These are phyloP conservation scores for Myriosclerotinia scirpicola DNA, from an alignment of 2,329 filamentous ascomycete genomes.

Conservation along the genomic window DNA sequence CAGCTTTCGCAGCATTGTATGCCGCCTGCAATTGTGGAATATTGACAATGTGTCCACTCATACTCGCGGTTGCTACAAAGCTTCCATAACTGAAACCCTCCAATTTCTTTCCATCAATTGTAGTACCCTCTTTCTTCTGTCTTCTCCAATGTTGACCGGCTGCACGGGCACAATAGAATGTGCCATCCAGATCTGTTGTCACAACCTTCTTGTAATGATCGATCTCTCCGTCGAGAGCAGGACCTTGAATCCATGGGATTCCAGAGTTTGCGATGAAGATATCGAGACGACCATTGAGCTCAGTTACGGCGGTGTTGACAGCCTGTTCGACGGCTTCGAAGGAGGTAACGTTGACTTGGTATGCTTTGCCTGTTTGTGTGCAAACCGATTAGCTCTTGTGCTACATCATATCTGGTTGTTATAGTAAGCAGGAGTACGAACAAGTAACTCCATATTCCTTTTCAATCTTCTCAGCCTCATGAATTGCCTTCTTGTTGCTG, in stretches of 20 bases:
- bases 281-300: constrained; percentile 74
- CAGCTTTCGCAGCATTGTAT: constrained; percentile 73
- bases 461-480: constrained; percentile 62
- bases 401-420: too few relatives aligned
- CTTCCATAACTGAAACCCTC: constrained; percentile 62
- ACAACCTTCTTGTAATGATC: constrained; percentile 68
- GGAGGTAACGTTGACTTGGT: constrained; percentile 60
- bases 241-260: constrained; percentile 69
- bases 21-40: constrained; percentile 72
- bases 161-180: constrained; percentile 73
- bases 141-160: constrained; percentile 69
- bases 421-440: constrained; percentile 43
- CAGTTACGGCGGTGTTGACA: constrained; percentile 52
- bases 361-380: constrained; percentile 52
- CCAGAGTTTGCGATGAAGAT: constrained; percentile 79
- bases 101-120: constrained; percentile 60
- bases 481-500: constrained; percentile 62
- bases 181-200: constrained; percentile 70
- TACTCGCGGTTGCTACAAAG: constrained; percentile 76
- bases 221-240: constrained; percentile 64
- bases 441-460: constrained; percentile 67
- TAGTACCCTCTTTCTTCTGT: constrained; percentile 67
- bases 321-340: constrained; percentile 44
- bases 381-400: constrained; percentile 11
- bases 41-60: constrained; percentile 77